Base-by-base conservation (phyloP, 352 stramenopile species). In the Globisporangium orthogonon region DNA sequence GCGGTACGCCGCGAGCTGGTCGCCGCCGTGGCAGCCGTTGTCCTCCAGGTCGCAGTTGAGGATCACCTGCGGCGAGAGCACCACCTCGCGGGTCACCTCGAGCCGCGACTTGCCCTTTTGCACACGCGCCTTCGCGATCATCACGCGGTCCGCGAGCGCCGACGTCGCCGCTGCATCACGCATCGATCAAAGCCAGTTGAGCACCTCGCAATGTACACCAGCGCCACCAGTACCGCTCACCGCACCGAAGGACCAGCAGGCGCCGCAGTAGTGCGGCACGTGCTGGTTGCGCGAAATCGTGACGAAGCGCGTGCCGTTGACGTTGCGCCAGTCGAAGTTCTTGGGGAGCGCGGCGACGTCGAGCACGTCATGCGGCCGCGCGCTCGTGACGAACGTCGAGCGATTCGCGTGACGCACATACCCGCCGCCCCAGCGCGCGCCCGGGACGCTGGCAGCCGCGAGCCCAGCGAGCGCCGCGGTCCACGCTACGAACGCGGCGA, bases 311-410 rank as follows among this genome's bases (percentile, higher is more conserved):
- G 79, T 91, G 67, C 74, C 74, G 61, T 94, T 90, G 28, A 94
- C 57, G 54, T 78, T 87, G 61, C 84, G 82, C 95, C 96, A 99
- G 69, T 96, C 91, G 65, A 98, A 99, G 58, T 76, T 84, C 64
- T 91, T 88, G 44, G 97, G 97, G 35, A 99, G 64, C 41, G 89
- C 70, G 5, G 61, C 50, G 23, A 65, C 40, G 49, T 90, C 74
- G 13, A 96, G 39, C 50, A 85, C 76, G 30, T 88, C 68, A 60
- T 94, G 83, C 15, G 86, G 81, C 4, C 71, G 77, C 7, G 83
- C 66, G 9, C 71, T 77, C 60, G 75, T 83, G 37, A 94, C 53
- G 49, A 74, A 66, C 49, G 81, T 69, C 50, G 80, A 89, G 60
- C 84, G 84, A 61, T 94, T 76, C 0, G 70, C 59, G 56, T 76